Evolutionary conservation across 305 asterid genomes (phyloP), one percentile per base, ranked within the genome.

Genomic region (Solanum aculeatissimum): DNA sequence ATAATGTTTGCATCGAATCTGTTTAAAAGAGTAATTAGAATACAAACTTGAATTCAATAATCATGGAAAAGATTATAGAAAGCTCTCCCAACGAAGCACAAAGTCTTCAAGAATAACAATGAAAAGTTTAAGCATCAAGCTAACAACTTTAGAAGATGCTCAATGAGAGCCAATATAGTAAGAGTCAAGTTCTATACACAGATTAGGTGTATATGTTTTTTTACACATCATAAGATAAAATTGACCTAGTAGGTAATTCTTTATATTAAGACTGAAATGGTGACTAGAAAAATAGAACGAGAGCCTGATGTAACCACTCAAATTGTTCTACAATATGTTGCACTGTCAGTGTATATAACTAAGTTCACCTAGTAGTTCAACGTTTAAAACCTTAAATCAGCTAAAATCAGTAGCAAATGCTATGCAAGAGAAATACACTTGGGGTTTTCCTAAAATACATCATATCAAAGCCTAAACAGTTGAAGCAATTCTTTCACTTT

Each of bases 1-100:
- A 95, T 92, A 9, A 32, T 29, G 84, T 86, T 92, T 57, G 97
- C 95, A 87, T 95, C 88, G 21, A 95, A 95, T 89, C 98, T 96
- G 93, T 77, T 54, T 78, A 65, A 58, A 38, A 43, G 29, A 72
- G 63, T 12, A 66, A 42, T 10, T 9, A 83, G 21, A 53, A 75
- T 13, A 51, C 45, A 75, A 75, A 16, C 49, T 27, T 75, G 43
- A 42, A 75, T 75, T 49, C 81, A 75, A 47, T 75, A 47, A 27
- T 75, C 63, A 75, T 49, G 25, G 62, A 75, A 49, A 75, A 75
- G 63, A 27, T 53, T 29, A 77, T 9, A 27, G 18, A 51, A 51
- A 77, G 62, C 45, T 27, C 62, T 49, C 10, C 62, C 16, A 7
- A 74, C 60, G 23, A 43, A 70, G 6, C 38, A 13, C 57, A 71